A percentile compares a stretch with the other conserved stretches of the same genome.
Evolutionary conservation across 768 basidiomycete species (phyloP).

Genomic region (Leccinum disarticulatum): DNA sequence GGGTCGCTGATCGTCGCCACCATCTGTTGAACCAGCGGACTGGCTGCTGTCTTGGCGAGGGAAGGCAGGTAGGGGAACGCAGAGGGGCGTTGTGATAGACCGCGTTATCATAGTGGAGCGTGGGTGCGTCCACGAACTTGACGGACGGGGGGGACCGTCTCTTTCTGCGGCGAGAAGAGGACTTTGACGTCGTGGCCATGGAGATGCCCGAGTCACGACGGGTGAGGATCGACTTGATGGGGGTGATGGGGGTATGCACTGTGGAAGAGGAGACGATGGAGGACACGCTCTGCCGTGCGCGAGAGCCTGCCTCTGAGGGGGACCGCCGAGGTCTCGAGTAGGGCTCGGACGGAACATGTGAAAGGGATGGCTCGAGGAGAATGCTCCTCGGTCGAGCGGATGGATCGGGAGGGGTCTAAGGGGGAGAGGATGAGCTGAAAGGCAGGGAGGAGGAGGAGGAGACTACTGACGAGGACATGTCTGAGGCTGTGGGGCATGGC

Average conservation of each 20-base stretch:
- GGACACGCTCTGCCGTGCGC: slow-evolving; percentile 38
- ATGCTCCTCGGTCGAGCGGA: slow-evolving; percentile 26
- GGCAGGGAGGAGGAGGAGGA: slow-evolving; percentile 5
- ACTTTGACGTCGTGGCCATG: slow-evolving; percentile 33
- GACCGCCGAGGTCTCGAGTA: slow-evolving; percentile 23
- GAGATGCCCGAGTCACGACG: slow-evolving; percentile 51
- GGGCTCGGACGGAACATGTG: slow-evolving; percentile 14
- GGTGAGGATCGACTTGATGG: slow-evolving; percentile 58
- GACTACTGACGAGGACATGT: slow-evolving; percentile 28
- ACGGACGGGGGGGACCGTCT: slow-evolving; percentile 49
- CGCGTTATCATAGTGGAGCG: slow-evolving; percentile 46
- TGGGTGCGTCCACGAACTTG: slow-evolving; percentile 69
- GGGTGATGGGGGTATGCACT: slow-evolving; percentile 21
- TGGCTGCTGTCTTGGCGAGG: slow-evolving; percentile 11
- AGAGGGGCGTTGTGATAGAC: slow-evolving; percentile 14
- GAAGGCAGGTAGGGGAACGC: slow-evolving; percentile 14
- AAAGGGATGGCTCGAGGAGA: slow-evolving; percentile 24
- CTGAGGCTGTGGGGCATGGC: slow-evolving; percentile 32
- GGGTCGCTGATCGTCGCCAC: slow-evolving; percentile 23
- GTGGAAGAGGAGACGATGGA: slow-evolving; percentile 38
- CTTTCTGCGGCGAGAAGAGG: slow-evolving; percentile 24
- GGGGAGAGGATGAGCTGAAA: slow-evolving; percentile 5
- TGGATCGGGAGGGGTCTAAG: slow-evolving; percentile 27
- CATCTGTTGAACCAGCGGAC: slow-evolving; percentile 29
- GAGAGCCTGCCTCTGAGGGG: slow-evolving; percentile 21